Evolutionary conservation across 495 filamentous ascomycete species (phyloP), one percentile per base, ranked within the genome.

Genomic region (Pyronema omphalodes): DNA sequence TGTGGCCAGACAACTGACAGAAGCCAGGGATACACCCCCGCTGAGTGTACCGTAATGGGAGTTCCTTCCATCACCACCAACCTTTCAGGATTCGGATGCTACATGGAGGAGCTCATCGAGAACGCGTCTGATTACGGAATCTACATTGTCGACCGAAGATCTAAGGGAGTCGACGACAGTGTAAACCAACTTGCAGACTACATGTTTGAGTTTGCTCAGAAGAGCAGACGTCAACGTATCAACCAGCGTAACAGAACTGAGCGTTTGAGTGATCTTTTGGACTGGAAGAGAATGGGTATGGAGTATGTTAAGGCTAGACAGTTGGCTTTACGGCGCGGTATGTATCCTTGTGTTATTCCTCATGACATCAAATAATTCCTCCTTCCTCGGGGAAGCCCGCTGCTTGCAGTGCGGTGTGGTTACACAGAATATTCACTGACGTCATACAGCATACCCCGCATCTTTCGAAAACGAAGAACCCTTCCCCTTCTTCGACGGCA

Each of bases 271-370:
- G 91, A 98, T 66, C 73, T 98, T 34, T 72, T 98, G 45, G 91
- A 98, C 68, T 98, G 91, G 91, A 98, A 98, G 74, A 75, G 91
- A 40, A 98, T 98, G 91, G 91, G 91, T 9, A 78, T 95, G 83
- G 91, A 98, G 68, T 98, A 98, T 60, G 84, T 94, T 69, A 98
- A 98, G 71, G 91, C 91, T 36, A 78, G 91, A 37, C 93, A 96
- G 68, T 68, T 98, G 55, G 91, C 91, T 11, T 71, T 98, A 56
- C 74, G 91, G 54, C 78, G 91, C 75, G 78, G 79, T 80, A 69
- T 59, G 2, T 33, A 6, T 57, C 36, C 14, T 37, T 41, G 48
- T 45, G 23, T 2, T 35, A 52, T 50, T 36, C 3, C 8, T 52
- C 9, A 17, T 17, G 8, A 1, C 1, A 12, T 36, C 47, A 12